Evolutionary conservation across 495 filamentous ascomycete genomes (phyloP), one percentile per base, ranked within the genome.

Genomic region (Podospora comata): DNA sequence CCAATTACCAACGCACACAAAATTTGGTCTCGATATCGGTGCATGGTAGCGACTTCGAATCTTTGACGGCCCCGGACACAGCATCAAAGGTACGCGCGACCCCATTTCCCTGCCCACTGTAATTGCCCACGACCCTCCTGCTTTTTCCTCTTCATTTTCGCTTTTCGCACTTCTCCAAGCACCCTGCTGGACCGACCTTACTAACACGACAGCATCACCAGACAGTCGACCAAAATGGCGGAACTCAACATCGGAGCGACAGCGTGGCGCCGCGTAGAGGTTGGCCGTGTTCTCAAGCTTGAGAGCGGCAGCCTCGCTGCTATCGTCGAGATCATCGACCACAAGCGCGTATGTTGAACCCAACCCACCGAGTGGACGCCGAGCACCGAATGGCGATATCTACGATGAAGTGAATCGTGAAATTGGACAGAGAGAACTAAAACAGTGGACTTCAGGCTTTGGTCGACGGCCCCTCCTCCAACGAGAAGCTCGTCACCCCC

Each of bases 321-420:
- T 77, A 95, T 99, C 80, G 93, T 97, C 82, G 93, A 98, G 89
- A 97, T 99, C 81, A 94, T 98, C 83, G 96, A 98, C 84, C 95
- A 99, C 91, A 97, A 97, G 88, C 92, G 95, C 82, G 95, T 98
- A 96, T 79, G 94, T 91, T 39, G 67, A 63, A 48, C 66, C 68
- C 20, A 53, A 28, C 56, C 7, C 65, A 59, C 53, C 62, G 63
- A 27, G 58, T 59, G 55, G 48, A 59, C 67, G 53, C 48, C 34
- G 61, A 61, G 59, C 23, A 64, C 62, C 68, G 20, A 64, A 60
- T 32, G 23, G 20, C 59, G 59, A 27, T 18, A 61, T 28, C 16
- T 61, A 27, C 16, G 18, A 61, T 61, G 59, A 61, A 13, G 16
- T 61, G 23, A 61, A 39, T 23, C 18, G 63, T 65, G 67, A 59